phyloP scores from a whole-genome alignment of 2,329 filamentous ascomycete genomes.

The Aschersonia sp. region DNA sequence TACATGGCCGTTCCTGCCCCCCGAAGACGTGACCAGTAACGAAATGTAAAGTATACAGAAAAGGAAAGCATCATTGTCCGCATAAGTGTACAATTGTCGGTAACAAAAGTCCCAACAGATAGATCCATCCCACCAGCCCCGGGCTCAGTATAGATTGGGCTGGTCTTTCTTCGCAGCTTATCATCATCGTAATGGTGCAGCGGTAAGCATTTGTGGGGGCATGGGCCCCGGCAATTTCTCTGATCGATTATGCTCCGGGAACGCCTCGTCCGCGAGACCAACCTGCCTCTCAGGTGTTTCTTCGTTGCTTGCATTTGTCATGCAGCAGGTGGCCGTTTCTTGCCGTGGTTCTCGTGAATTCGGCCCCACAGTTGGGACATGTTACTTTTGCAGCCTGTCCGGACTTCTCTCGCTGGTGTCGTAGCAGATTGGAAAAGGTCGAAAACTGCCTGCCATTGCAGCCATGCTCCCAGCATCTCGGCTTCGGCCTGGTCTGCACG shows the following conservation, averaged over 20 bases:
- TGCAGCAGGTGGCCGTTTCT: constrained; percentile 75
- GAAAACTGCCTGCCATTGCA: constrained; percentile 94
- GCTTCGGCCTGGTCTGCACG: constrained; percentile 71
- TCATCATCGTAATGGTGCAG: background rate
- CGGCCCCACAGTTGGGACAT: constrained; percentile 82
- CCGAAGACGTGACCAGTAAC: no score
- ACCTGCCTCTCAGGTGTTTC: constrained; percentile 3
- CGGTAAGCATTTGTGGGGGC: background rate
- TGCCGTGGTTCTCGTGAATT: constrained; percentile 81
- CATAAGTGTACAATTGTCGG: no score
- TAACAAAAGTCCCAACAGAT: no score
- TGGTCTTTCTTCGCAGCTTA: background rate
- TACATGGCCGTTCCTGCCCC: background rate
- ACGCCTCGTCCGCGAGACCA: background rate
- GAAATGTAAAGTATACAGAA: no score
- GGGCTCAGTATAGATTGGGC: no score
- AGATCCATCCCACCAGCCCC: no score
- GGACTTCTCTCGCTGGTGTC: constrained; percentile 89
- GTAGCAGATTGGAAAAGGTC: constrained; percentile 85
- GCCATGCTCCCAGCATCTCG: constrained; percentile 93
- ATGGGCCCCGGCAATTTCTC: background rate
- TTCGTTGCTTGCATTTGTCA: constrained; percentile 75
- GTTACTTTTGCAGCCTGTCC: constrained; percentile 79
- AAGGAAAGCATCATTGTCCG: no score
- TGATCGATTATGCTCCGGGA: background rate